phyloP scores from a whole-genome alignment of 108 stramenopile genomes.

The Chaetoceros tenuissimus region DNA sequence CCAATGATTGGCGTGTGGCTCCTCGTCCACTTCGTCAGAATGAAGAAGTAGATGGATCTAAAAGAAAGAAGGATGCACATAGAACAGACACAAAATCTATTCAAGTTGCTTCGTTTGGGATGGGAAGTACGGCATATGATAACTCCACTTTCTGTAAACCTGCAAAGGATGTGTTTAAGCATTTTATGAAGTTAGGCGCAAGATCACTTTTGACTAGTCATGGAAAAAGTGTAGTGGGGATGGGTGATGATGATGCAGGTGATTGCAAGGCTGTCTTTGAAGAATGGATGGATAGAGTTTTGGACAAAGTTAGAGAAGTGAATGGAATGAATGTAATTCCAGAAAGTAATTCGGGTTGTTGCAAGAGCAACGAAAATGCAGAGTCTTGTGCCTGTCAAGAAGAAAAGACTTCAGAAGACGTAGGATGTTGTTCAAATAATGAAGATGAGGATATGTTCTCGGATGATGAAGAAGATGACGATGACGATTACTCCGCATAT shows the following conservation, averaged over 20 bases:
- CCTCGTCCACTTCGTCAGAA: conserved; percentile 53
- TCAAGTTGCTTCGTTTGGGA: conserved; percentile 50
- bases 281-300: conserved; percentile 30
- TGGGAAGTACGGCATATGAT: conserved; percentile 82
- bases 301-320: conserved; percentile 2
- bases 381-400: conserved; percentile 7
- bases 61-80: neutral
- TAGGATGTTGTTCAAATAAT: conserved; percentile 7
- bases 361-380: conserved; percentile 1
- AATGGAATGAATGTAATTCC: conserved; percentile 4
- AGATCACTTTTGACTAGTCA: conserved; percentile 18
- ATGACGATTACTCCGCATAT: conserved; percentile 21
- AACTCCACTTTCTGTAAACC: conserved; percentile 71
- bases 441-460: neutral
- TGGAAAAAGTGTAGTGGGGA: conserved; percentile 16
- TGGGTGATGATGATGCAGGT: conserved; percentile 75
- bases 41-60: neutral
- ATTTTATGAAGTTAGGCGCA: conserved; percentile 57
- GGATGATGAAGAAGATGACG: conserved; percentile 36
- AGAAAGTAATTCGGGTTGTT: conserved; percentile 6
- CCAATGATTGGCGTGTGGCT: conserved; percentile 78
- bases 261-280: conserved; percentile 50
- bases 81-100: conserved; percentile 4
- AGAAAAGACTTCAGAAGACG: conserved; percentile 2
- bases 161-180: conserved; percentile 51